Evolutionary conservation across 2,329 filamentous ascomycete genomes (phyloP).

Genomic region (Talaromyces sp.): DNA sequence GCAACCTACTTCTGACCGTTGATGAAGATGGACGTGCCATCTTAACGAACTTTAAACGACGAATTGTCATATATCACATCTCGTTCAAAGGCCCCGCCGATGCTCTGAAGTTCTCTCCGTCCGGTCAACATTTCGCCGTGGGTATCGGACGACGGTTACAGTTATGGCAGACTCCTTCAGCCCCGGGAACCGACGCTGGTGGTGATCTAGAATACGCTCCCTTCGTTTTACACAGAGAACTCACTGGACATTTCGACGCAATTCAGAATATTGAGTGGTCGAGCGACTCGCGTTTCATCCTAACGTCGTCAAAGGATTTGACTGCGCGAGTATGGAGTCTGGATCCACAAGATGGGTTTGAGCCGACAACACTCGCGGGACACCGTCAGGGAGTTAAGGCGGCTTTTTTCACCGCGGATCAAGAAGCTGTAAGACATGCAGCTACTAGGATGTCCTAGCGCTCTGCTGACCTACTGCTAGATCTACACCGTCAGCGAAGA

Average conservation of each 20-base stretch:
- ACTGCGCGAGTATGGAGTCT: conserved; percentile 95
- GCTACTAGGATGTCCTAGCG: not conserved
- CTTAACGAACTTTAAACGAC: conserved; percentile 80
- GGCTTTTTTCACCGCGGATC: conserved; percentile 95
- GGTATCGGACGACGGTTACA: conserved; percentile 83
- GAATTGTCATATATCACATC: conserved; percentile 88
- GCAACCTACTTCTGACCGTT: conserved; percentile 86
- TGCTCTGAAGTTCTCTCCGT: conserved; percentile 84
- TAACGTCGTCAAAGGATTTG: conserved; percentile 86
- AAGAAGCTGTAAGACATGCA: conserved; percentile 62
- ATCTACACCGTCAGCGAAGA: conserved; percentile 97
- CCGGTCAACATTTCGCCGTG: conserved; percentile 84
- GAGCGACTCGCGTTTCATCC: conserved; percentile 89
- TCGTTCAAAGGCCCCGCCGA: conserved; percentile 84
- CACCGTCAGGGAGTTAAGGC: conserved; percentile 86
- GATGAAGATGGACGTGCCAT: conserved; percentile 95
- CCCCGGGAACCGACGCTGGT: conserved; percentile 71
- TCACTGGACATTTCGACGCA: conserved; percentile 82
- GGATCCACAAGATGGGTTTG: conserved; percentile 79
- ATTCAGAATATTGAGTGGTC: conserved; percentile 92
- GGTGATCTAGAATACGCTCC: conserved; percentile 92
- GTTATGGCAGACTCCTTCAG: conserved; percentile 93
- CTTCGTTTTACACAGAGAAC: conserved; percentile 81
- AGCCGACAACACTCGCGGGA: conserved; percentile 82
- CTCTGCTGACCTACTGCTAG: conserved; percentile 23